A percentile compares a stretch with the other conserved stretches of the same genome.
phyloP scores from a whole-genome alignment of 2,329 filamentous ascomycete genomes.

The Aureobasidium sp. region DNA sequence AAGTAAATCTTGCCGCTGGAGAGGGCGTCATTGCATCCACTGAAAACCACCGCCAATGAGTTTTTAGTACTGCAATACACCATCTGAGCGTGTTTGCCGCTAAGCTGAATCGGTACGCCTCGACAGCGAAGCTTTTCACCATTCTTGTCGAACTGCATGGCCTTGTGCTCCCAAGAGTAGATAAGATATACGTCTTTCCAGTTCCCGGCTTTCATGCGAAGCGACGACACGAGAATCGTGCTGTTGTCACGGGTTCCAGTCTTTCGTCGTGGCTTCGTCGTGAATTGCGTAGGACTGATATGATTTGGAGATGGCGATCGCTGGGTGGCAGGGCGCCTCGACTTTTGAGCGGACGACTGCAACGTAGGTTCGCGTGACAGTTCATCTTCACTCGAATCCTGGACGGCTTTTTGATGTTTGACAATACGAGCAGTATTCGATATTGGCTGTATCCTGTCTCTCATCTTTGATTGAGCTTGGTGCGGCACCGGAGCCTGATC shows the following conservation, averaged over 20 bases:
- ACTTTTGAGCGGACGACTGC: background rate
- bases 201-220: background rate
- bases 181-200: background rate
- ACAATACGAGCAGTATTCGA: background rate
- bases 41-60: too few species aligned
- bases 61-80: background rate
- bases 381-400: background rate
- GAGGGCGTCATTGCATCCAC: too few species aligned
- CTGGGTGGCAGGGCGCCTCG: background rate
- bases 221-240: background rate
- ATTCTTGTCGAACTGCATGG: background rate
- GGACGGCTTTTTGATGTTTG: background rate
- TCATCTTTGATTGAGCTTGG: background rate
- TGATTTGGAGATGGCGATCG: background rate
- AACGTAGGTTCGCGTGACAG: background rate
- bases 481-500: background rate
- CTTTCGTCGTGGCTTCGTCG: background rate
- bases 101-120: too few species aligned
- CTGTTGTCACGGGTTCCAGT: too few species aligned
- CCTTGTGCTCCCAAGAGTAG: background rate
- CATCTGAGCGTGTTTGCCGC: background rate
- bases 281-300: background rate
- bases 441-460: background rate
- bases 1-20: too few species aligned
- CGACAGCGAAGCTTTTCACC: too few species aligned